These are phyloP conservation scores for Colletotrichum sp. DNA, from an alignment of 2,329 filamentous ascomycete genomes.

Conservation along the genomic window DNA sequence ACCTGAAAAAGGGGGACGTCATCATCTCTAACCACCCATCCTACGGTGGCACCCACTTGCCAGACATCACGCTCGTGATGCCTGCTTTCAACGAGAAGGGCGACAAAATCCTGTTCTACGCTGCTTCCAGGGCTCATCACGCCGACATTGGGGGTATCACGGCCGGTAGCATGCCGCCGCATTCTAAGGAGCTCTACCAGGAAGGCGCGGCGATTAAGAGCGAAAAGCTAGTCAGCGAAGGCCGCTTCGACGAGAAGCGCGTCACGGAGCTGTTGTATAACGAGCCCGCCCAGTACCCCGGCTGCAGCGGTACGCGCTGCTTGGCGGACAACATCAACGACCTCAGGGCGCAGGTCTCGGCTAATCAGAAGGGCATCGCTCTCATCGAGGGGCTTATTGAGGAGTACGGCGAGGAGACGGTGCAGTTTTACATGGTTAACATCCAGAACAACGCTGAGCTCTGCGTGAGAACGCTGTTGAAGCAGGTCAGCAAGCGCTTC, in stretches of 20 bases:
- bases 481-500: conserved; percentile 72
- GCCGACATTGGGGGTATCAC: conserved; percentile 86
- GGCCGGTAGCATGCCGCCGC: conserved; percentile 81
- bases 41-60: conserved; percentile 82
- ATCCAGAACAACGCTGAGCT: conserved; percentile 83
- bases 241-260: conserved; percentile 78
- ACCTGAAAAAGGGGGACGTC: conserved; percentile 78
- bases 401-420: conserved; percentile 78
- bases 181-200: conserved; percentile 68
- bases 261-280: conserved; percentile 75
- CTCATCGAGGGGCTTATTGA: conserved; percentile 76
- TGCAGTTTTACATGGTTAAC: conserved; percentile 83
- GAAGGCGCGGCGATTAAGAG: conserved; percentile 69
- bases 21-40: conserved; percentile 85
- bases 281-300: conserved; percentile 75
- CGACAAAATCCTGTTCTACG: conserved; percentile 80
- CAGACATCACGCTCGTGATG: conserved; percentile 82
- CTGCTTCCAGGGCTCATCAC: conserved; percentile 80
- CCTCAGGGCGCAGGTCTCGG: conserved; percentile 81
- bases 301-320: conserved; percentile 79
- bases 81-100: conserved; percentile 72
- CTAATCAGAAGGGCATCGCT: conserved; percentile 86
- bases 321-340: conserved; percentile 84
- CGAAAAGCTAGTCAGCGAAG: conserved; percentile 75
- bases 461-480: conserved; percentile 75